Evolutionary conservation across 2,329 filamentous ascomycete genomes (phyloP), one percentile per base, ranked within the genome.

Genomic region (Fusarium anguioides): DNA sequence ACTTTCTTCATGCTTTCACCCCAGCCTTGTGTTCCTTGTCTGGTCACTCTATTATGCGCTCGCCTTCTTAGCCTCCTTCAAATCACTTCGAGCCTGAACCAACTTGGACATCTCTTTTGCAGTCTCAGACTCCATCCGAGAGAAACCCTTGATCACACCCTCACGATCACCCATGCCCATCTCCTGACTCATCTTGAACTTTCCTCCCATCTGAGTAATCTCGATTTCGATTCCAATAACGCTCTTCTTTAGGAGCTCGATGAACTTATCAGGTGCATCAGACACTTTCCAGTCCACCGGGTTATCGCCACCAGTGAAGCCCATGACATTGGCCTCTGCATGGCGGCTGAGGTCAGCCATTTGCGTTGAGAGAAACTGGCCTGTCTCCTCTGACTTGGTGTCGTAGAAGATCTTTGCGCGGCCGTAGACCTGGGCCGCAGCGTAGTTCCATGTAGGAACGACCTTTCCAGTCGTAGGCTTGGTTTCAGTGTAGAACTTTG

Each of bases 391-490:
- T 0, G 81, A 73, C 42, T 80, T 80, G 8, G 82, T 70, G 55
- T 90, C 84, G 56, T 78, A 83, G 64, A 83, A 86, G 6, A 91
- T 76, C 0, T 63, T 84, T 2, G 85, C 84, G 3, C 75, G 81
- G 2, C 89, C 89, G 67, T 91, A 91, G 0, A 81, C 86, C 75
- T 91, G 87, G 0, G 83, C 88, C 0, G 89, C 87, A 0, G 86
- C 81, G 69, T 91, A 92, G 75, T 92, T 88, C 89, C 89, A 91
- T 0, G 89, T 92, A 1, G 88, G 88, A 7, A 90, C 89, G 0
- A 91, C 89, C 68, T 91, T 91, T 12, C 83, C 89, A 0, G 84
- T 88, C 0, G 71, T 73, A 0, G 88, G 89, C 72, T 91, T 91
- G 2, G 89, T 91, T 66, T 87, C 82, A 12, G 78, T 81, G 78